phyloP scores from a whole-genome alignment of 768 basidiomycete genomes.

The Hydnum rufescens region DNA sequence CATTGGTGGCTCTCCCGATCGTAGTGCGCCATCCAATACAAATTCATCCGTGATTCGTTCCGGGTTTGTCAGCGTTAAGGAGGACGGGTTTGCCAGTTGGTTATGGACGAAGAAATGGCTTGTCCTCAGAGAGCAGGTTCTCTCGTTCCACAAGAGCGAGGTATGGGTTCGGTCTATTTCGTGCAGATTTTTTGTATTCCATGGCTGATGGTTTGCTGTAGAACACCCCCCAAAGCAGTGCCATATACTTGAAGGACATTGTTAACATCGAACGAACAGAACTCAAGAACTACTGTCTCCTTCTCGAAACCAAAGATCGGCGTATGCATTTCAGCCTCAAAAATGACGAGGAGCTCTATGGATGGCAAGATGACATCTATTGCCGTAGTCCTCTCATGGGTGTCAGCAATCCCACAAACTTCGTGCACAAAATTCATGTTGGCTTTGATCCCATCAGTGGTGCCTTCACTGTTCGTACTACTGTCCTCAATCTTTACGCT shows the following conservation, averaged over 20 bases:
- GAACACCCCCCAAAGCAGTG: neutral
- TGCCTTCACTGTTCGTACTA: conserved; percentile 64
- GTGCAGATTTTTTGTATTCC: neutral
- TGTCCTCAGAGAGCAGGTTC: conserved; percentile 55
- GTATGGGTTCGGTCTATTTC: conserved; percentile 26
- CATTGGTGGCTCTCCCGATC: conserved; percentile 53
- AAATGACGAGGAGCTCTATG: conserved; percentile 91
- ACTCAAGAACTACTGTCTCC: conserved; percentile 81
- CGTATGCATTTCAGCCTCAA: conserved; percentile 67
- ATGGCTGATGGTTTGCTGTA: neutral
- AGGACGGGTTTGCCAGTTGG: conserved; percentile 83
- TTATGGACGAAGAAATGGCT: conserved; percentile 86
- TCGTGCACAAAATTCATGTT: conserved; percentile 96
- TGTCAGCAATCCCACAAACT: conserved; percentile 87
- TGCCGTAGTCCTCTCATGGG: conserved; percentile 81
- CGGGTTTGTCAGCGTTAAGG: conserved; percentile 76
- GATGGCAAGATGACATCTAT: conserved; percentile 96
- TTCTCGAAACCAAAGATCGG: conserved; percentile 71
- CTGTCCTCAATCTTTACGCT: neutral
- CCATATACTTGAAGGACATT: conserved; percentile 41
- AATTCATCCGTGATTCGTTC: conserved; percentile 26
- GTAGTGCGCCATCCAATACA: conserved; percentile 20
- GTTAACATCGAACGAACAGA: conserved; percentile 81
- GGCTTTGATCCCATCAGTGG: conserved; percentile 89
- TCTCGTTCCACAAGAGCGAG: conserved; percentile 83